Base-by-base conservation (phyloP, 495 filamentous ascomycete species). In the Aspergillus asperescens region DNA sequence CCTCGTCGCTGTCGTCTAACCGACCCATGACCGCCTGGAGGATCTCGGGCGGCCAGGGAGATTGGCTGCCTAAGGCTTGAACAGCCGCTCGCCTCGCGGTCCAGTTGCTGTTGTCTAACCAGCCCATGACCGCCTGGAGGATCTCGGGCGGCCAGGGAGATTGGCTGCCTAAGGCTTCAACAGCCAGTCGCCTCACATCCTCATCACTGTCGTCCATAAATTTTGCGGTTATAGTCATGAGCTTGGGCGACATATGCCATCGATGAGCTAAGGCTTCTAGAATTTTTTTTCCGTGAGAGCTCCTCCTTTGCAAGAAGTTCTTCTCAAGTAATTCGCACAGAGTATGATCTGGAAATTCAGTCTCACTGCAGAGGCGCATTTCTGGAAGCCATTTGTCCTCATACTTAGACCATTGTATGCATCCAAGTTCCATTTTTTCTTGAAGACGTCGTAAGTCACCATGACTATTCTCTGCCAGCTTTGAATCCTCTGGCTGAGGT, bases 181-280 rank as follows among this genome's bases (percentile, higher is more conserved):
- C 9, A 15, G 43, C 43, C 19, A 25, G 25, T 3, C 15, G 16
- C 45, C 31, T 20, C 9, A 48, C 45, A 5, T 9, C 15, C 18
- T 9, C 6, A 22, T 48, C 31, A 22, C 32, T 32, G 22, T 48
- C 28, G 29, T 48, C 16, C 8, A 28, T 48, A 16, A 35, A 48
- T 5, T 37, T 32, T 28, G 32, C 12, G 16, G 20, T 35, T 28
- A 35, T 48, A 37, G n/a, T 4, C 31, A 25, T 25, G 7, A 48
- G 45, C 29, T 16, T 48, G n/a, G 29, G 20, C 20, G 45, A 48
- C 32, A 48, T 48, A 23, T 48, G 29, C 45, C 45, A 37, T 23
- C 29, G 45, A 24, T 32, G 28, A 6, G 45, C 45, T 20, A 48
- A 35, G 16, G 18, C 45, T 35, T 24, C 9, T 4, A 48, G 28